Evolutionary conservation across 331 rosid genomes (phyloP).

Genomic region (Quercus phellos): DNA sequence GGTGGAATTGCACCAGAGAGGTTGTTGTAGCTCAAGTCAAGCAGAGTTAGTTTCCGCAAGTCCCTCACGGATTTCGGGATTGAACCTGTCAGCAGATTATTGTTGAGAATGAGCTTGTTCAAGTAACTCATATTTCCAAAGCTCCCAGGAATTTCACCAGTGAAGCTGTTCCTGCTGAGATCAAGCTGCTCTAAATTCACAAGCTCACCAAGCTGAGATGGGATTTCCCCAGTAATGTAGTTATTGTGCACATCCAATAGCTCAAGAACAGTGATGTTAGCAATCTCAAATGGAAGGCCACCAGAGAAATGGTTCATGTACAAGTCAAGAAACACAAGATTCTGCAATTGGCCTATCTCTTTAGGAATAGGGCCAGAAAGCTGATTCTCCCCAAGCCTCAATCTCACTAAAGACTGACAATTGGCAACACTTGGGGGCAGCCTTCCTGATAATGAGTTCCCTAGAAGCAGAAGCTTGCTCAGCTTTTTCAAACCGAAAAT

Average conservation of each 20-base stretch:
- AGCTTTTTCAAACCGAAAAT: constrained; percentile 79
- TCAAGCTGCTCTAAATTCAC: constrained; percentile 85
- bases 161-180: constrained; percentile 74
- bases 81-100: constrained; percentile 60
- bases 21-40: constrained; percentile 79
- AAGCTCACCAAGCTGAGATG: constrained; percentile 59
- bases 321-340: constrained; percentile 80
- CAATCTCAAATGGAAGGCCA: constrained; percentile 62
- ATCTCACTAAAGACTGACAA: constrained; percentile 71
- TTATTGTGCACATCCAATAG: constrained; percentile 80
- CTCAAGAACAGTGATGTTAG: constrained; percentile 82
- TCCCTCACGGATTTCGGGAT: constrained; percentile 62
- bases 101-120: constrained; percentile 81
- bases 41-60: constrained; percentile 72
- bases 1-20: constrained; percentile 70
- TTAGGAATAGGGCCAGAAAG: constrained; percentile 76
- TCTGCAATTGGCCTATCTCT: constrained; percentile 75
- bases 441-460: constrained; percentile 68
- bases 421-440: constrained; percentile 60
- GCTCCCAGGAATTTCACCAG: constrained; percentile 63
- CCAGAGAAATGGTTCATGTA: constrained; percentile 85
- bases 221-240: constrained; percentile 64
- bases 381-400: constrained; percentile 84
- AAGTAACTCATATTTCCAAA: constrained; percentile 85
- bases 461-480: constrained; percentile 89